A percentile compares a stretch with the other conserved stretches of the same genome.
Evolutionary conservation across 1,284 basidiomycete species (phyloP).

Genomic region (Sparassis latifolia): DNA sequence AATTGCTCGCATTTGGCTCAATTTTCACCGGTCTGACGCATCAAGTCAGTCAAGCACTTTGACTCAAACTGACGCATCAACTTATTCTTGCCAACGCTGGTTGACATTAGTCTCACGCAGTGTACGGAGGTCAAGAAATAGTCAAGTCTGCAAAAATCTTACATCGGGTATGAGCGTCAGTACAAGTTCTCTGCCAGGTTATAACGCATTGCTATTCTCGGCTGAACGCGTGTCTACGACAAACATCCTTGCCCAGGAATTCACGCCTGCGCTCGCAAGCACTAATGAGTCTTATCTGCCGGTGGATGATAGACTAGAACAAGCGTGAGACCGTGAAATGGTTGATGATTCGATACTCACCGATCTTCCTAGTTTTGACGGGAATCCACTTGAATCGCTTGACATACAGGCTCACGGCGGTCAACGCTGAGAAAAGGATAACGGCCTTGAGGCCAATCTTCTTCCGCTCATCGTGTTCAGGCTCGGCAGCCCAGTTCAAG

Average conservation of each 20-base stretch:
- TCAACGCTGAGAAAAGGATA: constrained; percentile 83
- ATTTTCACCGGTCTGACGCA: no score
- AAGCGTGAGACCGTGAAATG: constrained; percentile 10
- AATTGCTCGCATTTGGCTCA: no score
- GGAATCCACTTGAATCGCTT: constrained; percentile 94
- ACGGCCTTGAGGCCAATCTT: constrained; percentile 92
- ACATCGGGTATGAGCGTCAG: no score
- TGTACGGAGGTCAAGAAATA: no score
- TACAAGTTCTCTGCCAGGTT: no score
- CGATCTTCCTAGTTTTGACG: constrained; percentile 90
- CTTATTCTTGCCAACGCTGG: no score
- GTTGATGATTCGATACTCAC: constrained; percentile 41
- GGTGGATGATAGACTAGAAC: constrained; percentile 50
- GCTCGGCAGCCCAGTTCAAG: constrained; percentile 93
- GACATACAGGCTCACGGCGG: constrained; percentile 78
- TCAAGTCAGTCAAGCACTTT: no score
- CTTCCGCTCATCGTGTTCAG: constrained; percentile 97
- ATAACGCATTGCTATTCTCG: constrained; percentile 6
- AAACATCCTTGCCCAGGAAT: not conserved
- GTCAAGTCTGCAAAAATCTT: no score
- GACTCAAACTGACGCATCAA: no score
- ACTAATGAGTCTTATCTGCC: constrained; percentile 32
- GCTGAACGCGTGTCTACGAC: constrained; percentile 6
- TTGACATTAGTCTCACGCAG: no score
- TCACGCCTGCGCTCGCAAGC: not conserved